Conservation (phyloP, 331 rosid species). For the Arachis monticola region DNA sequence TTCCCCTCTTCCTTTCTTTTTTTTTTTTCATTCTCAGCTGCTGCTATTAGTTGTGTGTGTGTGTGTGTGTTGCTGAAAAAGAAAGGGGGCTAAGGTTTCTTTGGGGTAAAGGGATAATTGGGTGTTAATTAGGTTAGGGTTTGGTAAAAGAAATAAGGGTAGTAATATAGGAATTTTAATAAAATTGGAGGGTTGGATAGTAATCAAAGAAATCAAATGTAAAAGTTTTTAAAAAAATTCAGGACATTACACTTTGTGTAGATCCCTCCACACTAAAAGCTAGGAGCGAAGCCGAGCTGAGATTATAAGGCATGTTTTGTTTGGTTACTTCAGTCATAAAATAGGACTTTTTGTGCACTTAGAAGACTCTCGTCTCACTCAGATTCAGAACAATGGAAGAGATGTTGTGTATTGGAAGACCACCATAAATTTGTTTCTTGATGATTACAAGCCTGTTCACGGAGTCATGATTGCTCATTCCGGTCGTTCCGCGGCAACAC, state of each 20-base stretch:
- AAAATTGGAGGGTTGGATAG: too few relatives aligned
- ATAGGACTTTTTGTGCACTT: constrained; percentile 93
- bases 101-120: too few relatives aligned
- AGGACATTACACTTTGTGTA: constrained; percentile 53
- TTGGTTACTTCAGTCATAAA: constrained; percentile 98
- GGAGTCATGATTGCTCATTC: constrained; percentile 97
- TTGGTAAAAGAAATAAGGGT: too few relatives aligned
- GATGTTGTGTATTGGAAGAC: constrained; percentile 99
- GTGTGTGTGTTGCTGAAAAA: too few relatives aligned
- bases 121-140: too few relatives aligned
- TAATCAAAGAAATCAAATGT: too few relatives aligned
- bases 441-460: constrained; percentile 86
- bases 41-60: too few relatives aligned
- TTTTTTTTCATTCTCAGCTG: too few relatives aligned
- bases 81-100: too few relatives aligned
- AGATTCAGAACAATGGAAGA: constrained; percentile 95
- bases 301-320: constrained; percentile 92
- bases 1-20: too few relatives aligned
- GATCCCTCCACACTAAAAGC: constrained; percentile 90
- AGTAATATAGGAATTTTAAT: too few relatives aligned
- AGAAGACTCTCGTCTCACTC: constrained; percentile 98
- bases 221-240: too few relatives aligned
- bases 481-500: constrained; percentile 91
- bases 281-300: constrained; percentile 97
- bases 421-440: constrained; percentile 90